These are phyloP conservation scores for Pythium myriotylum DNA, from an alignment of 352 stramenopile species.

Conservation along the genomic window DNA sequence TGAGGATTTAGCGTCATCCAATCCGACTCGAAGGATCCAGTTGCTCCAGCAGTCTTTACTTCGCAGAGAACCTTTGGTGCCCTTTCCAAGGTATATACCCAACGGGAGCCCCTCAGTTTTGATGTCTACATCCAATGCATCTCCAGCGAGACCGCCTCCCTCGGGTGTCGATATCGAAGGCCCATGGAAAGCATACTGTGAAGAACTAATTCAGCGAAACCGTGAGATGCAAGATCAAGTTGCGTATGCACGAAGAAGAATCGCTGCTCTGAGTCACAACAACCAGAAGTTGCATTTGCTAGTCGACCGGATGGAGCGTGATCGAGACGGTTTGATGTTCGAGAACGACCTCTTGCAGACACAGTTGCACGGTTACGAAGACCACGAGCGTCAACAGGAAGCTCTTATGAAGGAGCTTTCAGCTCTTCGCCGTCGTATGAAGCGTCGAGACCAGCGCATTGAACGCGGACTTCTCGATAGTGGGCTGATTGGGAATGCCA, in stretches of 20 bases:
- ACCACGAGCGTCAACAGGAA: constrained; percentile 70
- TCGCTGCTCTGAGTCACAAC: constrained; percentile 74
- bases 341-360: constrained; percentile 84
- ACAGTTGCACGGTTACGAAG: constrained; percentile 68
- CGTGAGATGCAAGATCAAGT: constrained; percentile 80
- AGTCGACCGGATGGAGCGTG: constrained; percentile 81
- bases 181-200: constrained; percentile 73
- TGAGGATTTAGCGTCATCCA: background rate
- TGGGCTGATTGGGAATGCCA: constrained; percentile 3
- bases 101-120: background rate
- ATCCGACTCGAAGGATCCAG: constrained; percentile 13
- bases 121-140: background rate
- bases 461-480: constrained; percentile 25
- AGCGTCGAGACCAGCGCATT: constrained; percentile 29
- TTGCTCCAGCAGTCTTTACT: constrained; percentile 23
- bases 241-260: constrained; percentile 54
- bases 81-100: constrained; percentile 5
- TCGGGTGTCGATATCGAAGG: constrained; percentile 26
- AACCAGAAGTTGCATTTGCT: constrained; percentile 86
- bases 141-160: background rate
- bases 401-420: constrained; percentile 63
- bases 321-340: constrained; percentile 78
- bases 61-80: constrained; percentile 5
- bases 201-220: constrained; percentile 73
- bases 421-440: constrained; percentile 30